Base-by-base conservation (phyloP, 352 stramenopile genomes). In the Phytophthora boehmeriae region DNA sequence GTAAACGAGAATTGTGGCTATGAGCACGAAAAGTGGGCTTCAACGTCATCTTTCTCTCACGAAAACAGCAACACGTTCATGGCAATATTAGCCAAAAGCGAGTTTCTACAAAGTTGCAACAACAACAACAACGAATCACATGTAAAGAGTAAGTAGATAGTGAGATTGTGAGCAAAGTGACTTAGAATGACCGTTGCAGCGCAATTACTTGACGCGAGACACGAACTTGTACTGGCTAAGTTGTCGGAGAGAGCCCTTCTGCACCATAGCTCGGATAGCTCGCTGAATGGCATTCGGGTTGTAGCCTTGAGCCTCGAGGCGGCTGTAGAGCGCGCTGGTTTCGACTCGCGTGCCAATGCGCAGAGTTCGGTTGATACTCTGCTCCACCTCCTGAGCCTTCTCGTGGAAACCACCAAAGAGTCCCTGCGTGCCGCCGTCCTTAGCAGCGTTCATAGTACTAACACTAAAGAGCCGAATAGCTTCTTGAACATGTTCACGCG, bases 401-500 rank as follows among this genome's bases (percentile, higher is more conserved):
- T 95, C 83, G 54, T 95, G 83, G 49, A 95, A 88, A 8, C 74
- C 69, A 16, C 83, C 79, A 55, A 95, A 92, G 4, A 95, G 56
- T 16, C 86, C 86, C 30, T 95, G 84, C 2, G 84, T 95, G 25
- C 84, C 85, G 61, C 97, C 96, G 36, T 92, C 88, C 28, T 97
- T 92, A 38, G 97, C 98, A 0, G 98, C 97, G 38, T 98, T 96
- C 92, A 99, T 98, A 5, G 97, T 99, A 60, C 95, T 99, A 22
- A 99, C 96, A 61, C 95, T 98, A 72, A 99, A 99, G 13, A 99
- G 76, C 1, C 97, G 93, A 35, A 99, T 87, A 0, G 98, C 97
- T 67, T 99, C 97, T 11, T 93, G 89, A 39, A 99, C 97, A 71
- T 99, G 84, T n/a, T 88, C 82, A 25, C 73, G 72, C 25, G 71